Conservation (phyloP, 2,329 filamentous ascomycete species). For the Aspergillus tamarii region DNA sequence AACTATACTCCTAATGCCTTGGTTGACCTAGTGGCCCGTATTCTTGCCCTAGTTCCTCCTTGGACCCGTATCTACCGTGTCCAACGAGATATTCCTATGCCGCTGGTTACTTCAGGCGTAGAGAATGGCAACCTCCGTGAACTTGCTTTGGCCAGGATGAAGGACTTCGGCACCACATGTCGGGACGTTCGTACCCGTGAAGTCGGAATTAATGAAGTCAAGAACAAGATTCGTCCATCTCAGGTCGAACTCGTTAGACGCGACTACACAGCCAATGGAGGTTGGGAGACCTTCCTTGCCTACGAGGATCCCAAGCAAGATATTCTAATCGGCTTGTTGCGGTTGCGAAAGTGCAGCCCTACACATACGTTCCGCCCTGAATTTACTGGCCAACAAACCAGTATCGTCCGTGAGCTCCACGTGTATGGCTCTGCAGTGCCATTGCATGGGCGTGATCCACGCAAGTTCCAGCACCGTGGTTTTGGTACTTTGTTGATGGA, state of each 20-base stretch:
- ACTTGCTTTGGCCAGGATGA: slow-evolving; percentile 94
- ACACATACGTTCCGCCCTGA: slow-evolving; percentile 93
- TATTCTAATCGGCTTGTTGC: slow-evolving; percentile 87
- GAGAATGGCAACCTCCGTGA: slow-evolving; percentile 97
- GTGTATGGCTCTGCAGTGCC: slow-evolving; percentile 98
- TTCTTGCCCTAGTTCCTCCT: slow-evolving; percentile 88
- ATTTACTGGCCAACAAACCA: slow-evolving; percentile 81
- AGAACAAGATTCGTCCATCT: slow-evolving; percentile 95
- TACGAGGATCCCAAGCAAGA: slow-evolving; percentile 99
- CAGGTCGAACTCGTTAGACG: slow-evolving; percentile 93
- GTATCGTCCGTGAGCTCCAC: slow-evolving; percentile 89
- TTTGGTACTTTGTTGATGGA: slow-evolving; percentile 97
- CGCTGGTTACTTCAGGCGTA: slow-evolving; percentile 94
- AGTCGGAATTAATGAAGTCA: slow-evolving; percentile 98
- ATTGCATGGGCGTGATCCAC: slow-evolving; percentile 89
- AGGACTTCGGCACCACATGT: slow-evolving; percentile 96
- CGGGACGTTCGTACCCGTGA: slow-evolving; percentile 95
- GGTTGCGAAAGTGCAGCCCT: slow-evolving; percentile 84
- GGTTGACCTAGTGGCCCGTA: slow-evolving; percentile 94
- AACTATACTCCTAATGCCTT: slow-evolving; percentile 98
- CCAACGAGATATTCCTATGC: slow-evolving; percentile 99
- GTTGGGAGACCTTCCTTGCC: slow-evolving; percentile 97
- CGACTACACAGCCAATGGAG: slow-evolving; percentile 93
- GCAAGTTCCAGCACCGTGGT: slow-evolving; percentile 97
- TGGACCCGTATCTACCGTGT: slow-evolving; percentile 99